These are phyloP conservation scores for Cladorrhinum sp. DNA, from an alignment of 2,329 filamentous ascomycete genomes.

Conservation along the genomic window DNA sequence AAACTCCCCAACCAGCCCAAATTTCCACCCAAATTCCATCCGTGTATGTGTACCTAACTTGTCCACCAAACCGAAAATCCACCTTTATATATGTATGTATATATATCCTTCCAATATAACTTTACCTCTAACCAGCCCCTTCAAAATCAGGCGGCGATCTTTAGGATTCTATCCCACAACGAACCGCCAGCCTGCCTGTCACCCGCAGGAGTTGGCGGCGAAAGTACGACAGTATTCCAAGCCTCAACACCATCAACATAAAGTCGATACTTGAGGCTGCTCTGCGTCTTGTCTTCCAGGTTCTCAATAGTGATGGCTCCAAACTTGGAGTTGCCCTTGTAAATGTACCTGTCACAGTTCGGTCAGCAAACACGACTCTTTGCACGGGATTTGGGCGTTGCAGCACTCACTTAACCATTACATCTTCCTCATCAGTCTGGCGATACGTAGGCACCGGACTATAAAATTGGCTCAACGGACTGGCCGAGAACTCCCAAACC, in stretches of 20 bases:
- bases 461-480: constrained; percentile 91
- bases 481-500: constrained; percentile 89
- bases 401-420: constrained; percentile 72
- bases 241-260: constrained; percentile 77
- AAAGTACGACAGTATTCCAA: constrained; percentile 64
- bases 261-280: constrained; percentile 73
- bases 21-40: neutral
- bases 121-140: neutral
- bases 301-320: constrained; percentile 76
- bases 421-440: constrained; percentile 77
- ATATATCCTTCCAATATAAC: neutral
- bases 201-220: constrained; percentile 40
- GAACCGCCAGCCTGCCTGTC: constrained; percentile 34
- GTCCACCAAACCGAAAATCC: neutral
- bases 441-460: constrained; percentile 79
- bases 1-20: neutral
- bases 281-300: constrained; percentile 60
- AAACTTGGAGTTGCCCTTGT: constrained; percentile 85
- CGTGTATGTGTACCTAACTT: neutral
- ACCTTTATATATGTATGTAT: neutral
- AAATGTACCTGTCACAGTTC: constrained; percentile 60
- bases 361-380: neutral
- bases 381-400: neutral
- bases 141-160: constrained; percentile 6
- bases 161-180: constrained; percentile 44